Conservation (phyloP, 2,329 filamentous ascomycete species). For the Trichoderma sp. region DNA sequence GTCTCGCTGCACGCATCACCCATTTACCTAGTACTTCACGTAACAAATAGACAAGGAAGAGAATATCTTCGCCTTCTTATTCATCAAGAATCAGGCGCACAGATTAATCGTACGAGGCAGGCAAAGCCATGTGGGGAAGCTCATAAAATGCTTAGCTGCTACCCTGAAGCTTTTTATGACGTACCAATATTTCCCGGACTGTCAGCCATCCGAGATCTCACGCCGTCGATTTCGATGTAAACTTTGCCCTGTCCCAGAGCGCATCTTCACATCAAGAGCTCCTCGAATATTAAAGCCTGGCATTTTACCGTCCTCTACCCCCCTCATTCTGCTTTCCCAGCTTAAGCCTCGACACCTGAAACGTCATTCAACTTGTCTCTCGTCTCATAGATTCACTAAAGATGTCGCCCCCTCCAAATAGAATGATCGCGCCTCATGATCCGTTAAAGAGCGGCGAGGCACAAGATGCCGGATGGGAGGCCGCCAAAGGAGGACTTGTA, state of each 20-base stretch:
- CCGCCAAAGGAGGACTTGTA: constrained; percentile 65
- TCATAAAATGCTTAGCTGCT: constrained; percentile 22
- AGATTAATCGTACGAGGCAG: not conserved
- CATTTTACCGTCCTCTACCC: not conserved
- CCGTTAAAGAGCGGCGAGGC: constrained; percentile 68
- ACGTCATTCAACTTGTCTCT: not conserved
- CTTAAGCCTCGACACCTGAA: not conserved
- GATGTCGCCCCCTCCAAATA: not conserved
- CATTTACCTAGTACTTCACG: too few species aligned
- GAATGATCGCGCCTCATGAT: constrained; percentile 48
- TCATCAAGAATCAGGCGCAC: not conserved
- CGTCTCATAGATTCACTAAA: not conserved
- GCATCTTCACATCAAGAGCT: not conserved
- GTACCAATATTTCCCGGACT: constrained; percentile 18
- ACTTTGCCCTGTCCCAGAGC: not conserved
- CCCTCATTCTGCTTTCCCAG: not conserved
- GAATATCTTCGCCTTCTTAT: not conserved
- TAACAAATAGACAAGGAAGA: not conserved
- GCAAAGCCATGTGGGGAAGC: not conserved
- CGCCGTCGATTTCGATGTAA: constrained; percentile 1
- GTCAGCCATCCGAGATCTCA: constrained; percentile 19
- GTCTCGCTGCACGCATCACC: too few species aligned
- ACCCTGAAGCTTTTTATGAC: constrained; percentile 30
- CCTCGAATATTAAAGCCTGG: not conserved
- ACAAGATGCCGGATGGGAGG: constrained; percentile 71